Conservation (phyloP, 2,329 filamentous ascomycete species). For the Ilyonectria robusta region DNA sequence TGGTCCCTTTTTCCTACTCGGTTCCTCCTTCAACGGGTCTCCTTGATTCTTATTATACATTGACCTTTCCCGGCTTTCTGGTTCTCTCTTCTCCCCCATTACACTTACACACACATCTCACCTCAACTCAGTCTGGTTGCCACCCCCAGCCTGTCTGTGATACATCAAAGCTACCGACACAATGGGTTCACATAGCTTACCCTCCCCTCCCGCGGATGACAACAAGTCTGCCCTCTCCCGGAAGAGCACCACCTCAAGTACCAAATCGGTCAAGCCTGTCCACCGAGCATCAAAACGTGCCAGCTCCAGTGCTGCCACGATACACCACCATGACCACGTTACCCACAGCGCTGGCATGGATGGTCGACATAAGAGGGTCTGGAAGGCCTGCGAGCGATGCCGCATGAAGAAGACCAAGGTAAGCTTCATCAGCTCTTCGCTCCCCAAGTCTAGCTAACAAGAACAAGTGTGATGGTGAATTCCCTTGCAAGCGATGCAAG, state of each 20-base stretch:
- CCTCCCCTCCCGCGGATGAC: slow-evolving; percentile 68
- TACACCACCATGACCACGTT: slow-evolving; percentile 56
- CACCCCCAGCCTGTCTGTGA: slow-evolving; percentile 25
- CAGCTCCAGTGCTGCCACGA: slow-evolving; percentile 53
- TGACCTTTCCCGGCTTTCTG: slow-evolving; percentile 38
- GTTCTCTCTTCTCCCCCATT: slow-evolving; percentile 30
- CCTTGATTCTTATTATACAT: slow-evolving; percentile 40
- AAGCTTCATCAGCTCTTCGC: slow-evolving; percentile 32
- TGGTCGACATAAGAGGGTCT: slow-evolving; percentile 74
- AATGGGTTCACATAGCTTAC: slow-evolving; percentile 65
- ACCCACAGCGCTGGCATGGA: slow-evolving; percentile 59
- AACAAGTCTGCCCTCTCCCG: slow-evolving; percentile 54
- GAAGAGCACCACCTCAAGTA: slow-evolving; percentile 57
- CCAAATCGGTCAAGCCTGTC: slow-evolving; percentile 64
- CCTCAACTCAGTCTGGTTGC: slow-evolving; percentile 25
- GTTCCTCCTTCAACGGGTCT: slow-evolving; percentile 15
- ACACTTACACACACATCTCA: slow-evolving; percentile 37
- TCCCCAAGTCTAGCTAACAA: slow-evolving; percentile 33
- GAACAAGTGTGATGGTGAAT: slow-evolving; percentile 73
- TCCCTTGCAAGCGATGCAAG: slow-evolving; percentile 77
- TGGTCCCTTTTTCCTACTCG: slow-evolving; percentile 31
- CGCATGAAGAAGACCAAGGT: slow-evolving; percentile 81
- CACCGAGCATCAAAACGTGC: slow-evolving; percentile 68
- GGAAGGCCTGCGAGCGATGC: slow-evolving; percentile 77
- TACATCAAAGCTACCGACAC: slow-evolving; percentile 38